Conservation (phyloP, 345 rosid genomes). For the Eucalyptus globulus region DNA sequence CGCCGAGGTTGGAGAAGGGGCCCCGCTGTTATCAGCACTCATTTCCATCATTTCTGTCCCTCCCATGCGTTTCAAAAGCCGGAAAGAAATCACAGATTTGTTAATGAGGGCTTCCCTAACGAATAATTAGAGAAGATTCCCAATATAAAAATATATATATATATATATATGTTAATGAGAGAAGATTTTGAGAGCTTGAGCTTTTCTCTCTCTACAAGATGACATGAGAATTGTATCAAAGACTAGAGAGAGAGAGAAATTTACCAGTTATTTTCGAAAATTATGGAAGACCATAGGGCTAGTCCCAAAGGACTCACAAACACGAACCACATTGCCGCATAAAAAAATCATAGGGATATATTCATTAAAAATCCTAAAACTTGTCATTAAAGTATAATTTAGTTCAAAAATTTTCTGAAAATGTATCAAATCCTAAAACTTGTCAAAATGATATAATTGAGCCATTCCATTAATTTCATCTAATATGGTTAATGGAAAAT, state of each 20-base stretch:
- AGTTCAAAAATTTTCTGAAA: too few species aligned
- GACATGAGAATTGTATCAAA: neutral
- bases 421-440: fast-evolving
- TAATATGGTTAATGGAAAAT: too few species aligned
- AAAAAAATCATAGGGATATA: too few species aligned
- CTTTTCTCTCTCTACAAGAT: neutral
- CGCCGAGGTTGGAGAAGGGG: neutral
- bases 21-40: neutral
- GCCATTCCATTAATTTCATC: too few species aligned
- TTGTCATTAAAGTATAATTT: fast-evolving
- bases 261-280: neutral
- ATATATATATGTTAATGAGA: too few species aligned
- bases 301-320: too few species aligned
- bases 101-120: neutral
- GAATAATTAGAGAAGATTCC: neutral
- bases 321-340: fast-evolving
- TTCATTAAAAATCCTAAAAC: too few species aligned
- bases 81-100: fast-evolving
- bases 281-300: neutral
- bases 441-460: too few species aligned
- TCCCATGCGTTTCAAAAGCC: neutral
- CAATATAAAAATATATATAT: too few species aligned
- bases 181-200: neutral
- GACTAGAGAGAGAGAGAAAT: neutral
- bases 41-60: neutral